Evolutionary conservation across 805 yeast genomes (phyloP), one percentile per base, ranked within the genome.

Genomic region (Suhomyces vadensis): DNA sequence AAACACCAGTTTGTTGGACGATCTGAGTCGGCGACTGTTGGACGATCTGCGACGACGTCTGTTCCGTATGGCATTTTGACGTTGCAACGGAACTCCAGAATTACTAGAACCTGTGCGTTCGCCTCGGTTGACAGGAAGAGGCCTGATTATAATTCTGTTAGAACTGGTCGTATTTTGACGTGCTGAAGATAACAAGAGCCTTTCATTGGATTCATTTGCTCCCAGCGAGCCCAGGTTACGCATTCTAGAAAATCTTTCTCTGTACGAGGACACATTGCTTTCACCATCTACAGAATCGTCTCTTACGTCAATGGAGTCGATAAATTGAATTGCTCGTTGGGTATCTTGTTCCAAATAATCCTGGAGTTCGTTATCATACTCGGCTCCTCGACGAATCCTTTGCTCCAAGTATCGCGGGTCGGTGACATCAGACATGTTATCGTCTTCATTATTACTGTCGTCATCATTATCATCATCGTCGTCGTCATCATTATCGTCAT

Each of bases 21-120:
- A 29, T 37, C 39, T 37, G 5, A n/a, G 3, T 8, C 33, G 37
- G 20, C 7, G 17, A 25, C 25, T 27, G 19, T 51, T 42, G 16
- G 39, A 37, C 5, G 33, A 29, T 37, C 39, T 37, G 5, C n/a
- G 3, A 14, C 33, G 37, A 33, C 7, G 17, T 29, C 25, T 27
- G 19, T 51, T 42, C 11, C 69, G 46, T 3, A 67, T 56, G 5
- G 72, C 71, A 47, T 67, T 66, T 41, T 62, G 72, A 7, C 72
- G 49, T 21, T 63, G 47, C 24, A 67, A 55, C 0, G 69, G 64
- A 6, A 63, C 43, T 10, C 55, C 65, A 7, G 41, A 39, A 19
- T 44, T 20, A 8, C 9, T 39, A n/a, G 11, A 11, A 16, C 11
- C 6, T 6, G 40, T 14, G 9, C 26, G 14, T 10, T 16, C 22